Evolutionary conservation across 805 yeast species (phyloP).

Genomic region (Metschnikowia orientalis): DNA sequence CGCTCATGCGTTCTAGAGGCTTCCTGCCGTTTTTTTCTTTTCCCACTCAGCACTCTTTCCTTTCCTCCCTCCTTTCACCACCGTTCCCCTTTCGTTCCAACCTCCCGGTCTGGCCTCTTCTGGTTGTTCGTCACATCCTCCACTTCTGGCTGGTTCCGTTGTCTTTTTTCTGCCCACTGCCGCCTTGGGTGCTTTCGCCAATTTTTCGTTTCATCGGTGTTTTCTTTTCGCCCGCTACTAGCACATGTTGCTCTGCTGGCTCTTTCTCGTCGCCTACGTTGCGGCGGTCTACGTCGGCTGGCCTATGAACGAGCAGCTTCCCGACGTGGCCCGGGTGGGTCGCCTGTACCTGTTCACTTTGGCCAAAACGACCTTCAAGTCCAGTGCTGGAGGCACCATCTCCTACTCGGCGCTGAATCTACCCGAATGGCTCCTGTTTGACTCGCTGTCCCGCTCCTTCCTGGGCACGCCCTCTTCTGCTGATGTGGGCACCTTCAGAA

Average conservation of each 20-base stretch:
- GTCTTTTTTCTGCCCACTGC: too few species aligned
- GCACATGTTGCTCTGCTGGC: constrained; percentile 8
- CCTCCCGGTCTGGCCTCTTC: background rate
- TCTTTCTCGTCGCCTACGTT: constrained; percentile 10
- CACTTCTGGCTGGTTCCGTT: too few species aligned
- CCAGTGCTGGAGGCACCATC: constrained; percentile 39
- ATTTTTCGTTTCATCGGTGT: too few species aligned
- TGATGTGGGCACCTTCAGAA: constrained; percentile 40
- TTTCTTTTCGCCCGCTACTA: too few species aligned
- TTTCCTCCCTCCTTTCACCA: background rate
- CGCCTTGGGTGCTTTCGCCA: too few species aligned
- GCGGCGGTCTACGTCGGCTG: constrained; percentile 60
- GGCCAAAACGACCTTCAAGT: constrained; percentile 62
- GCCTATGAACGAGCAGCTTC: constrained; percentile 80
- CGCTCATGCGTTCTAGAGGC: too few species aligned
- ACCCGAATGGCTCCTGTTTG: constrained; percentile 81
- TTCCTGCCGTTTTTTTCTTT: too few species aligned
- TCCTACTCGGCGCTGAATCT: constrained; percentile 52
- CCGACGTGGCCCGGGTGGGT: constrained; percentile 77
- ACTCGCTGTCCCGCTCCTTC: constrained; percentile 53
- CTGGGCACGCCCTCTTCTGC: constrained; percentile 59
- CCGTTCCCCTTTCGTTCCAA: background rate
- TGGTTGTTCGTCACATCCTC: too few species aligned
- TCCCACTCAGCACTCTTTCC: background rate
- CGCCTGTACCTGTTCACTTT: constrained; percentile 60